Evolutionary conservation across 2,329 filamentous ascomycete species (phyloP).

Genomic region (Aaosphaeria pasadenensis): DNA sequence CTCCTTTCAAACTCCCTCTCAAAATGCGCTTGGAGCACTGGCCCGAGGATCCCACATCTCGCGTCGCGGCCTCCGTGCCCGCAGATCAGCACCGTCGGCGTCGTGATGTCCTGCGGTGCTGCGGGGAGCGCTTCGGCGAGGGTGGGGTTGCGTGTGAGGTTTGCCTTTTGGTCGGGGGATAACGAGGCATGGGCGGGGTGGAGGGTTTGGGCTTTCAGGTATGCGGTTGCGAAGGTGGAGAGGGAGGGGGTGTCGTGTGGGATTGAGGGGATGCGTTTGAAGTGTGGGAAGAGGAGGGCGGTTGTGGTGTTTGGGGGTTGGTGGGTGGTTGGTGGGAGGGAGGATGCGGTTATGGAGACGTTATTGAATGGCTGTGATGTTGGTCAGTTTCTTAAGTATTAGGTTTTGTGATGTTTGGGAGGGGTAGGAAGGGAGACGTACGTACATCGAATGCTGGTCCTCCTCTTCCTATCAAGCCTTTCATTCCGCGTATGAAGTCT

Average conservation of each 20-base stretch:
- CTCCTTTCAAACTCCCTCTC: constrained; percentile 52
- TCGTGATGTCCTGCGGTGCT: constrained; percentile 10
- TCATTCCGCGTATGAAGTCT: constrained; percentile 66
- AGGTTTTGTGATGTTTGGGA: neutral
- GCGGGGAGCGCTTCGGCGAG: constrained; percentile 48
- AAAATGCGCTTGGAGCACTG: constrained; percentile 70
- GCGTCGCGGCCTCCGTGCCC: constrained; percentile 79
- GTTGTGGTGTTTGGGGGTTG: constrained; percentile 52
- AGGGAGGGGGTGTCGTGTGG: constrained; percentile 60
- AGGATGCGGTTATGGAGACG: constrained; percentile 72
- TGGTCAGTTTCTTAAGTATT: neutral
- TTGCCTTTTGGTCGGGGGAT: constrained; percentile 50
- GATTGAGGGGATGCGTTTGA: constrained; percentile 74
- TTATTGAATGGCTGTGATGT: constrained; percentile 73
- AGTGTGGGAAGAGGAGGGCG: constrained; percentile 72
- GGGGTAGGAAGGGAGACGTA: constrained; percentile 10
- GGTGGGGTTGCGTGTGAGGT: constrained; percentile 47
- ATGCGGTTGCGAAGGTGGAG: constrained; percentile 59
- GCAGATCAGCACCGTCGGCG: constrained; percentile 69
- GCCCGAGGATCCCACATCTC: constrained; percentile 79
- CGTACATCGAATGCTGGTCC: constrained; percentile 47
- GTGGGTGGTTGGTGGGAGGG: constrained; percentile 58
- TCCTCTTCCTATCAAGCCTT: constrained; percentile 46
- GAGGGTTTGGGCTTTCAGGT: constrained; percentile 61
- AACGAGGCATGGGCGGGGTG: constrained; percentile 59